phyloP scores from a whole-genome alignment of 2,329 filamentous ascomycete species.

The Cladosporium sp. region DNA sequence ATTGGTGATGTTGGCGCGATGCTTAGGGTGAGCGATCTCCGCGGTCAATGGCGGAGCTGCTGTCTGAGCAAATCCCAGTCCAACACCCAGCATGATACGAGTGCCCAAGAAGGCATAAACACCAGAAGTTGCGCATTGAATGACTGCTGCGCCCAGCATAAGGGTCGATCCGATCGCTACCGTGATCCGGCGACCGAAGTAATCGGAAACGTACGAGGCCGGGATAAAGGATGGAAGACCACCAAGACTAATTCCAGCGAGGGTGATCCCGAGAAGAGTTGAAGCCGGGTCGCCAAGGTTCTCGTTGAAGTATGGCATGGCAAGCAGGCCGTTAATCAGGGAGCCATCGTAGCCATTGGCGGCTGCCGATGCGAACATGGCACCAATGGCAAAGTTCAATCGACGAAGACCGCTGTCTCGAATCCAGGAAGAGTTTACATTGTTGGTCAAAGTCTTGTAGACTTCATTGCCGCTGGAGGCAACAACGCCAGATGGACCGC shows the following conservation, averaged over 20 bases:
- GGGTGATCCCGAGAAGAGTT: constrained; percentile 31
- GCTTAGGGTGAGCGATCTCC: constrained; percentile 25
- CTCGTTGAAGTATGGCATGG: constrained; percentile 28
- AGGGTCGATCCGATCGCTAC: constrained; percentile 43
- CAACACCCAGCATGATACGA: constrained; percentile 25
- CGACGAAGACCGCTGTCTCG: constrained; percentile 23
- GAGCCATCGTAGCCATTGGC: constrained; percentile 35
- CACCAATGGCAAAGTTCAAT: constrained; percentile 24
- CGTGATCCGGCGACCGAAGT: constrained; percentile 31
- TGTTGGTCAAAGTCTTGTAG: constrained; percentile 25
- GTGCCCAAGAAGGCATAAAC: constrained; percentile 30
- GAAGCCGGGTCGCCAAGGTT: constrained; percentile 31
- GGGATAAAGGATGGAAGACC: constrained; percentile 29
- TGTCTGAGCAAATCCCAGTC: constrained; percentile 23
- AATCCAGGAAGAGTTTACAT: constrained; percentile 23
- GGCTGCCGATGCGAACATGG: constrained; percentile 27
- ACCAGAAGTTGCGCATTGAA: constrained; percentile 30
- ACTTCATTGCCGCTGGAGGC: constrained; percentile 21
- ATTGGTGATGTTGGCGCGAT: constrained; percentile 26
- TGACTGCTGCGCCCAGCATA: constrained; percentile 47
- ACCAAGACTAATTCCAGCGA: constrained; percentile 31
- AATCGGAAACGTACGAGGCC: constrained; percentile 29
- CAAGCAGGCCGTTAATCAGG: constrained; percentile 34
- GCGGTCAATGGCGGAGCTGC: constrained; percentile 22
- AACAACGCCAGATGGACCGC: constrained; percentile 17